phyloP scores from a whole-genome alignment of 1,284 basidiomycete species.

The Pterula multifida region DNA sequence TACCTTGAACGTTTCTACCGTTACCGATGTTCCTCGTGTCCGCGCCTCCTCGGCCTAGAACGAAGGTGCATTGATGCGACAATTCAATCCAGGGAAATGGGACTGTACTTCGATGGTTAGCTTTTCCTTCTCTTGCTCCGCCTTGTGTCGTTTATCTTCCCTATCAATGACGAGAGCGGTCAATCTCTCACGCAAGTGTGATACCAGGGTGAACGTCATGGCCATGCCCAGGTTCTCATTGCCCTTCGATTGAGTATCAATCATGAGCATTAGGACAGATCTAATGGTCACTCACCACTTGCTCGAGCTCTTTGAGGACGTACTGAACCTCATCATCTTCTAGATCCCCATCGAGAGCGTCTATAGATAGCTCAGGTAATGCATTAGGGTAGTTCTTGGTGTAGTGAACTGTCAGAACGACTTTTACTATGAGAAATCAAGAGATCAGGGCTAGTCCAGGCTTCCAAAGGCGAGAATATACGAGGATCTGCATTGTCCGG shows the following conservation, averaged over 20 bases:
- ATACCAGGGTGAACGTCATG: conserved; percentile 93
- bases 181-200: conserved; percentile 76
- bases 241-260: too few species aligned
- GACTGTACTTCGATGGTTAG: conserved; percentile 58
- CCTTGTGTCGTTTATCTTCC: conserved; percentile 42
- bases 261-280: not conserved
- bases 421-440: conserved; percentile 42
- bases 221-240: conserved; percentile 92
- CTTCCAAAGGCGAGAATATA: conserved; percentile 22
- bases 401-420: conserved; percentile 64
- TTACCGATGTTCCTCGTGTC: conserved; percentile 86
- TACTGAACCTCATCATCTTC: conserved; percentile 42
- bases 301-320: conserved; percentile 48
- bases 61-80: not conserved
- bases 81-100: not conserved
- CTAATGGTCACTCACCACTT: conserved; percentile 39
- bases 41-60: conserved; percentile 79
- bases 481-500: conserved; percentile 47
- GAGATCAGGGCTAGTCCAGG: conserved; percentile 13
- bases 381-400: conserved; percentile 58
- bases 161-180: conserved; percentile 51
- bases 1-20: conserved; percentile 62
- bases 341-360: conserved; percentile 58
- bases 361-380: conserved; percentile 36
- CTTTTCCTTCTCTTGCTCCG: conserved; percentile 62